Base-by-base conservation (phyloP, 1,284 basidiomycete species). In the Xerocomus minutiporus region DNA sequence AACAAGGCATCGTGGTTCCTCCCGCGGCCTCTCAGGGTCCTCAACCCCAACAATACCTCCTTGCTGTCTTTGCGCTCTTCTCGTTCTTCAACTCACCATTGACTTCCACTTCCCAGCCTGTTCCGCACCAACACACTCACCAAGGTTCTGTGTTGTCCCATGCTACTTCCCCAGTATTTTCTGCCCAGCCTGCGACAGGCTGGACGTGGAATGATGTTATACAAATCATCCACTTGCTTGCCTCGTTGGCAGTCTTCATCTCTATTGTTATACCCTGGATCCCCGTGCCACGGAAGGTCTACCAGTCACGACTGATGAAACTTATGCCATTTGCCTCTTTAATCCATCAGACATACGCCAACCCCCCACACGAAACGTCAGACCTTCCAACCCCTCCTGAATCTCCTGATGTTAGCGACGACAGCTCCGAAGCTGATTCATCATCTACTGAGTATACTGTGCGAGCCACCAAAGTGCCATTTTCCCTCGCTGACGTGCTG, bases 51-150 rank as follows among this genome's bases (percentile, higher is more conserved):
- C 86, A 86, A 57, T 88, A 84, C 61, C 78, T 88, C 38, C 78
- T 88, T 31, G 86, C 86, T n/a, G 79, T 80, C 29, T 88, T 88
- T 61, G 83, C 84, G 0, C 74, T 88, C 52, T 87, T 88, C 71
- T 87, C 85, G 0, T 84, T 88, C 66, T 85, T 86, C 73, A 88
- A 85, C 63, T 85, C 82, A 0, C 85, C 86, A 0, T 63, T 86
- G 11, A 75, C 82, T 0, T 74, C 77, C 1, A 68, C 74, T 0
- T 60, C 68, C 8, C 55, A 61, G 29, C 56, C 70, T 7, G 58
- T 71, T 15, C 42, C 68, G 3, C 54, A 63, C 38, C 71, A 71
- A 36, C 68, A 72, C 45, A 63, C 66, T 0, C 71, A 75, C 32
- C 65, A 68, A 34, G 75, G 75, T 9, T 67, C 67, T 7, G 75